phyloP scores from a whole-genome alignment of 495 filamentous ascomycete species.

The Penicillium angulare region DNA sequence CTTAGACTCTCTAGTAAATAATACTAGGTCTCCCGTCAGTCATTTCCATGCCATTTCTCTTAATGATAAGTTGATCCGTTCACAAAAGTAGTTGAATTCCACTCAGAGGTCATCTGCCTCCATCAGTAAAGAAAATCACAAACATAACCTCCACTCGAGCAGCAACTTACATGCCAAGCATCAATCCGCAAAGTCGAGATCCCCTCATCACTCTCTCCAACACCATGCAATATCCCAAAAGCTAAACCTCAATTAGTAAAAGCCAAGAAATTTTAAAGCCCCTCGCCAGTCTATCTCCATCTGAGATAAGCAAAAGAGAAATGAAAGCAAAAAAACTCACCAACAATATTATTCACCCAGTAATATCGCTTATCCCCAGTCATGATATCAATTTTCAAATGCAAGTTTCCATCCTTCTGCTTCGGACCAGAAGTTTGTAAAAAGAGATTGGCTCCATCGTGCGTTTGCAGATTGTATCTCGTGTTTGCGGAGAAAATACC shows the following conservation, averaged over 20 bases:
- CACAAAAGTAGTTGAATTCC: constrained; percentile 3
- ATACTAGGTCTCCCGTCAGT: too few species aligned
- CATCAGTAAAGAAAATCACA: too few species aligned
- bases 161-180: constrained; percentile 31
- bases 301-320: too few species aligned
- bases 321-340: constrained; percentile 19
- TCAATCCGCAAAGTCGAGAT: constrained; percentile 25
- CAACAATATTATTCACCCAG: constrained; percentile 36
- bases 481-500: constrained; percentile 33
- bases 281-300: too few species aligned
- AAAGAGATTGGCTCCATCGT: constrained; percentile 31
- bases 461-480: constrained; percentile 30
- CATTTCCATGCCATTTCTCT: too few species aligned
- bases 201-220: constrained; percentile 5
- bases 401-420: constrained; percentile 22
- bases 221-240: constrained; percentile 21
- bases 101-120: constrained; percentile 4
- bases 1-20: too few species aligned
- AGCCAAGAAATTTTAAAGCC: too few species aligned
- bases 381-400: constrained; percentile 28
- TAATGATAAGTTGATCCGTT: constrained; percentile 3
- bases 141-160: not conserved
- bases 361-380: constrained; percentile 30
- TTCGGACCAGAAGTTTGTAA: constrained; percentile 26
- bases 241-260: constrained; percentile 8